phyloP scores from a whole-genome alignment of 139 green algal genomes.

The Picochlorum sp. region DNA sequence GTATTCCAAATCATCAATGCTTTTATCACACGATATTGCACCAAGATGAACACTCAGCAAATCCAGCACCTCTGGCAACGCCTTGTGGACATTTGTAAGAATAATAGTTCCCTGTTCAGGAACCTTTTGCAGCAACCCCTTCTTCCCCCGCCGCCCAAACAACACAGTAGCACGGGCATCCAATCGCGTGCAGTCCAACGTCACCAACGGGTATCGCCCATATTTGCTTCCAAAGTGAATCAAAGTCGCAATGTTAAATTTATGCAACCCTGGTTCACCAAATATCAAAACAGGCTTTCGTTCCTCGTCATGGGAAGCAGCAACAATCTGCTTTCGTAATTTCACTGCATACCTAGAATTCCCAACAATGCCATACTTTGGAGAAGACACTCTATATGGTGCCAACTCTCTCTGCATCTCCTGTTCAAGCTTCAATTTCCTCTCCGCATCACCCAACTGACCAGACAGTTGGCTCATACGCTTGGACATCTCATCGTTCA shows the following conservation, averaged over 20 bases:
- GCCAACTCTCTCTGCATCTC: constrained; percentile 23
- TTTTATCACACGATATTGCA: neutral
- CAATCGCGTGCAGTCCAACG: constrained; percentile 34
- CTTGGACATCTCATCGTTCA: constrained; percentile 1
- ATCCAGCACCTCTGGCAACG: constrained; percentile 8
- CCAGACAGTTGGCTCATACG: neutral
- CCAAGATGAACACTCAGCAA: constrained; percentile 4
- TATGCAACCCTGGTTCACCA: constrained; percentile 61
- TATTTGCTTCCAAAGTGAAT: constrained; percentile 51
- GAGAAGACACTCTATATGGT: constrained; percentile 45
- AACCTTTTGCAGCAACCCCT: constrained; percentile 48
- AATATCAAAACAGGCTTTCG: constrained; percentile 46
- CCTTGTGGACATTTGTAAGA: constrained; percentile 61
- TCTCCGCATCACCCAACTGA: neutral
- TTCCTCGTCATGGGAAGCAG: constrained; percentile 27
- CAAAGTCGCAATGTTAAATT: constrained; percentile 51
- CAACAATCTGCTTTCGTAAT: constrained; percentile 40
- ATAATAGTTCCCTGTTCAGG: constrained; percentile 44
- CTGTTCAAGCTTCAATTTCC: neutral
- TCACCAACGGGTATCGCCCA: constrained; percentile 30
- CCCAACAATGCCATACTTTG: constrained; percentile 50
- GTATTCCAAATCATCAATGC: neutral
- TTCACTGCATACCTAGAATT: constrained; percentile 44
- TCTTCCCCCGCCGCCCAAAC: constrained; percentile 41
- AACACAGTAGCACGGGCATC: constrained; percentile 35